Percentiles rank a stretch among this genome's conserved stretches.
phyloP scores from a whole-genome alignment of 352 stramenopile genomes.

The Globisporangium parvum region DNA sequence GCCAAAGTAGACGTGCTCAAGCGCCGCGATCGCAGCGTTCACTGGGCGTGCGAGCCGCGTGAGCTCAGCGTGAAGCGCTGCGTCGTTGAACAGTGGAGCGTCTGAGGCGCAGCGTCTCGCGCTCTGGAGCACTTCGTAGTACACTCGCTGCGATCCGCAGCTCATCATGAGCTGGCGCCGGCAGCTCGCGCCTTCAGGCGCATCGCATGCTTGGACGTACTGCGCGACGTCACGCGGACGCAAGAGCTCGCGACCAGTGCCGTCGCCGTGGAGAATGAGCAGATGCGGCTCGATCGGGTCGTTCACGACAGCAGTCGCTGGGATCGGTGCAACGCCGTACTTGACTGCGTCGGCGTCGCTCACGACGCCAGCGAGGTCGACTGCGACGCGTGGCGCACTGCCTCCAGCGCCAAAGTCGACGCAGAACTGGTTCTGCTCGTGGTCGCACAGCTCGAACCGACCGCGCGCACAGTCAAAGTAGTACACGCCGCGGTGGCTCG shows the following conservation, averaged over 20 bases:
- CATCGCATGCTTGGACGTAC: slow-evolving; percentile 12
- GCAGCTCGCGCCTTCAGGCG: background rate
- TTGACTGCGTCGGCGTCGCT: slow-evolving; percentile 39
- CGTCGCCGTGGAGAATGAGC: slow-evolving; percentile 71
- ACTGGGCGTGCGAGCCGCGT: slow-evolving; percentile 28
- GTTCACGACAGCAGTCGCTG: slow-evolving; percentile 58
- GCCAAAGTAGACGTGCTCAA: slow-evolving; percentile 20
- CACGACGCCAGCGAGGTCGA: slow-evolving; percentile 60
- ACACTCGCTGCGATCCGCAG: slow-evolving; percentile 1
- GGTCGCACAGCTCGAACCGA: slow-evolving; percentile 52
- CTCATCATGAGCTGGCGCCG: slow-evolving; percentile 2
- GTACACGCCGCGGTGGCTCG: slow-evolving; percentile 58
- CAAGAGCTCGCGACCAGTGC: slow-evolving; percentile 54
- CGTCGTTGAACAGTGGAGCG: slow-evolving; percentile 32
- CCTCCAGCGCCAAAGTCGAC: slow-evolving; percentile 27
- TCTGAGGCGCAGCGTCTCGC: too few species aligned
- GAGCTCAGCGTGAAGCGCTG: slow-evolving; percentile 29
- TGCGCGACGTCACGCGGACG: slow-evolving; percentile 37
- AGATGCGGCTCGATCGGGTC: slow-evolving; percentile 69
- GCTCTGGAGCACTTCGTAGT: slow-evolving; percentile 7
- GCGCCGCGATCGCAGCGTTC: slow-evolving; percentile 35
- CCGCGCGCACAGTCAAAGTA: slow-evolving; percentile 63
- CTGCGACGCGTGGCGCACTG: slow-evolving; percentile 17
- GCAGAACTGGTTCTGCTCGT: slow-evolving; percentile 64
- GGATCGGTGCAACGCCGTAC: slow-evolving; percentile 46